Evolutionary conservation across 495 filamentous ascomycete genomes (phyloP).

Genomic region (Sporormia fimetaria): DNA sequence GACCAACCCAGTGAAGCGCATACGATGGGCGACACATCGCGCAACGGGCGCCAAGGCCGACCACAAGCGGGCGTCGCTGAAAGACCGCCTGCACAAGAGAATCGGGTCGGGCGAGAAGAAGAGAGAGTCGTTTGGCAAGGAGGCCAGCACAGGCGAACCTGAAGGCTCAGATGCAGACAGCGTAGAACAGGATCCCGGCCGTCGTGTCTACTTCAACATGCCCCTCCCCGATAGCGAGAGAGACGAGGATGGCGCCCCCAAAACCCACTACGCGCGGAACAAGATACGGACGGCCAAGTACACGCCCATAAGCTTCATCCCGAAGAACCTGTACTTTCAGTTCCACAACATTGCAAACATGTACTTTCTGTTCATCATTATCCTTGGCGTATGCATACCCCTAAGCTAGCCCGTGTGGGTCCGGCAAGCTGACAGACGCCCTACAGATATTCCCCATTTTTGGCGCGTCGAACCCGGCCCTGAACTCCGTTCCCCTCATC

Average conservation of each 20-base stretch:
- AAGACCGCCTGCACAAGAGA: conserved; percentile 61
- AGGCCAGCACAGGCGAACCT: conserved; percentile 32
- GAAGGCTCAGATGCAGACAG: conserved; percentile 33
- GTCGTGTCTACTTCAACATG: conserved; percentile 73
- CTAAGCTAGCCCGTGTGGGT: conserved; percentile 1
- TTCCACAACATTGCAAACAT: conserved; percentile 99
- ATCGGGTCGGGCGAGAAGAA: conserved; percentile 58
- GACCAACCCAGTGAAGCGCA: conserved; percentile 50
- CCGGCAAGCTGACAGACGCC: conserved; percentile 7
- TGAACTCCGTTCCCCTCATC: conserved; percentile 86
- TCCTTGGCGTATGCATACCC: conserved; percentile 64
- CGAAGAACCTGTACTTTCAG: conserved; percentile 93
- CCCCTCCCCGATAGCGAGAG: conserved; percentile 65
- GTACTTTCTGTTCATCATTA: conserved; percentile 94
- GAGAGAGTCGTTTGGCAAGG: conserved; percentile 45
- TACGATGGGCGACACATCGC: conserved; percentile 91
- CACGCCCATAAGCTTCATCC: conserved; percentile 89
- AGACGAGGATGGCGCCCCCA: conserved; percentile 72
- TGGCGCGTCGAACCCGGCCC: conserved; percentile 76
- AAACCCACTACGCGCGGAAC: conserved; percentile 65
- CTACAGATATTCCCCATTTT: conserved; percentile 92
- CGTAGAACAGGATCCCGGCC: conserved; percentile 31
- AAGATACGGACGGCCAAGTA: conserved; percentile 98
- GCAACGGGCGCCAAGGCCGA: conserved; percentile 58
- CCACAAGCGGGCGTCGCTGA: conserved; percentile 74